Base-by-base conservation (phyloP, 129 eudicot genomes). In the Artemisia argyi region DNA sequence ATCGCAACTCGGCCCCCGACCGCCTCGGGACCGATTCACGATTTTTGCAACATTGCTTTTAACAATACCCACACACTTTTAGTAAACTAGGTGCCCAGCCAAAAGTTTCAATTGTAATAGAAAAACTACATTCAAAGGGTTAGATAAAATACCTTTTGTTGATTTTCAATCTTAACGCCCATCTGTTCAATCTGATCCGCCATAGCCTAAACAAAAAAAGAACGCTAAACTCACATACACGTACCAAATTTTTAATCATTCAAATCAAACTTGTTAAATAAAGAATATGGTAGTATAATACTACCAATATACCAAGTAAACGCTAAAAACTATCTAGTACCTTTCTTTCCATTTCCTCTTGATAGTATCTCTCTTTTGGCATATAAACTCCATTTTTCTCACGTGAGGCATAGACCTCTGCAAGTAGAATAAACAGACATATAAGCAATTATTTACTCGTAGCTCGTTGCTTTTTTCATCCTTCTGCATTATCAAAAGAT, bases 331-430 rank as follows among this genome's bases (percentile, higher is more conserved):
- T 39, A 1, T 42, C 49, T 18, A 71, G 68, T 83, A 95, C 99
- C 97, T 95, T 95, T 66, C 88, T 66, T 78, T 95, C 99, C 78
- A 78, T 80, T 81, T 95, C 97, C 84, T 91, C 99, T 69, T 90
- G 97, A 81, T 90, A 86, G 78, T 95, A 95, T 68, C 99, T 79
- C 56, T 95, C 99, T 78, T 95, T 95, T 32, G 99, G 99, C 56
- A 95, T 82, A 79, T 95, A 95, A 20, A 95, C 96, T 14, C 99
- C 99, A 86, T 76, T 91, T 76, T 95, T 95, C 81, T 95, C 99
- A 56, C 99, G 91, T 5, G 97, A 82, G 60, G 99, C 99, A 83
- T 88, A 82, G 13, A 95, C 95, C 95, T 95, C 99, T 95, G 78
- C 15, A 56, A 71, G 46, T 39, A 39, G 46, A 39, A 32, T 14